Percentiles rank a stretch among this genome's conserved stretches.
Evolutionary conservation across 768 basidiomycete genomes (phyloP).

Genomic region (Serendipita indica): DNA sequence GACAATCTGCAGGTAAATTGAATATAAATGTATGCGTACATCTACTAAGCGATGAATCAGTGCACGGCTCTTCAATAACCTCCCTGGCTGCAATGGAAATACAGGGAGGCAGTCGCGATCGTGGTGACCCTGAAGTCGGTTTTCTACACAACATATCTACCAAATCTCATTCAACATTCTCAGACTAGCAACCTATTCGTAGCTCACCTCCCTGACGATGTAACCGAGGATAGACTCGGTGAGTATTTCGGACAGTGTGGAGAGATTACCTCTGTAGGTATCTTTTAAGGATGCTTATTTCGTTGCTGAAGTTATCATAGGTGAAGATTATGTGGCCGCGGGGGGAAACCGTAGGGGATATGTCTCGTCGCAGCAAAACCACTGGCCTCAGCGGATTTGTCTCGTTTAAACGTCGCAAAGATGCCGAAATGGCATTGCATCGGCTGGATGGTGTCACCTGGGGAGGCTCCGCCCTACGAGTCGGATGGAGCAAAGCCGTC

Average conservation of each 20-base stretch:
- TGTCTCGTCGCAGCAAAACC: slow-evolving; percentile 55
- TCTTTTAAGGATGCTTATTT: neutral
- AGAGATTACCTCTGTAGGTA: slow-evolving; percentile 76
- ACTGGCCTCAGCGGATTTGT: slow-evolving; percentile 89
- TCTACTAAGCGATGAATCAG: slow-evolving; percentile 18
- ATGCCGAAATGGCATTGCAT: slow-evolving; percentile 77
- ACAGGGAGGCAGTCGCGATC: slow-evolving; percentile 78
- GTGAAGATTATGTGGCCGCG: slow-evolving; percentile 99
- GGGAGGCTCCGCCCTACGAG: slow-evolving; percentile 76
- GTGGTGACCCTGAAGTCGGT: slow-evolving; percentile 71
- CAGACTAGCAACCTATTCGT: slow-evolving; percentile 95
- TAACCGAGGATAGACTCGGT: slow-evolving; percentile 75
- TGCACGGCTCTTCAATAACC: slow-evolving; percentile 65
- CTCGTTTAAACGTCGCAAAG: slow-evolving; percentile 84
- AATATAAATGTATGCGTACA: neutral
- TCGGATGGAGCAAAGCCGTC: slow-evolving; percentile 96
- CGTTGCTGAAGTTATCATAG: slow-evolving; percentile 27
- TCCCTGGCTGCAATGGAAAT: slow-evolving; percentile 89
- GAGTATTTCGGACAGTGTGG: slow-evolving; percentile 83
- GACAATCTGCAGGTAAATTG: slow-evolving; percentile 24
- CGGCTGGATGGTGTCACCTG: slow-evolving; percentile 90
- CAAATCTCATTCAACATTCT: slow-evolving; percentile 1
- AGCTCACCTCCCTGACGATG: slow-evolving; percentile 75
- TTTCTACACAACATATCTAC: neutral
- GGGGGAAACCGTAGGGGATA: slow-evolving; percentile 60